Evolutionary conservation across 2,329 filamentous ascomycete genomes (phyloP), one percentile per base, ranked within the genome.

Genomic region (Stachybotrys elegans): DNA sequence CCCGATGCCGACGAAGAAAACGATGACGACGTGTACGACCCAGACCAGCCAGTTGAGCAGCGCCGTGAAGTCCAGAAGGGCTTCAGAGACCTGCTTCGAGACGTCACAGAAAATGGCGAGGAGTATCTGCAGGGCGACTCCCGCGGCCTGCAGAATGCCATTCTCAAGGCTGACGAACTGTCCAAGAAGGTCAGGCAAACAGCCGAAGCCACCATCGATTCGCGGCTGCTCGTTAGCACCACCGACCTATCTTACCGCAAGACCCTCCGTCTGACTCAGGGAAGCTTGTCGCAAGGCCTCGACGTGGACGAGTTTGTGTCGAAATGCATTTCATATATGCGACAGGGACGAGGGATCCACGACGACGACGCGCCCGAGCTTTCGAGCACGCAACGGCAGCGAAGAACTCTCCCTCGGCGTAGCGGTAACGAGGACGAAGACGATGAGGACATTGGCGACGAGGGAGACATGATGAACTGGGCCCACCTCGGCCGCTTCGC

Each of bases 291-390:
- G 3, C 81, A 85, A 41, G 88, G 90, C 7, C 70, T 98, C 19
- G 91, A 97, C 57, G 75, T 94, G 0, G 91, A 97, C 48, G 88
- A 95, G 55, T 94, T 97, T 57, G 81, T 97, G 13, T 86, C 87
- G 1, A 95, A 94, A 64, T 92, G 86, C 62, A 89, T 94, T 47
- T 79, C 78, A 4, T 97, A 87, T 60, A 96, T 97, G 89, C 81
- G 80, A 19, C 75, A 78, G 27, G 85, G 81, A 4, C 70, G 76
- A 7, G 76, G 75, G 11, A 76, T 78, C 20, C 66, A 67, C 13
- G 70, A 77, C 40, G 71, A 76, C 31, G 60, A 75, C 32, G 71
- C 70, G 2, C 69, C 69, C 7, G 75, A 76, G 40, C 66, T 78
- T 35, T 75, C 70, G 4, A 67, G 68, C 49, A 73, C 74, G 14